Evolutionary conservation across 2,329 filamentous ascomycete genomes (phyloP).

Genomic region (Aspergillus fructus): DNA sequence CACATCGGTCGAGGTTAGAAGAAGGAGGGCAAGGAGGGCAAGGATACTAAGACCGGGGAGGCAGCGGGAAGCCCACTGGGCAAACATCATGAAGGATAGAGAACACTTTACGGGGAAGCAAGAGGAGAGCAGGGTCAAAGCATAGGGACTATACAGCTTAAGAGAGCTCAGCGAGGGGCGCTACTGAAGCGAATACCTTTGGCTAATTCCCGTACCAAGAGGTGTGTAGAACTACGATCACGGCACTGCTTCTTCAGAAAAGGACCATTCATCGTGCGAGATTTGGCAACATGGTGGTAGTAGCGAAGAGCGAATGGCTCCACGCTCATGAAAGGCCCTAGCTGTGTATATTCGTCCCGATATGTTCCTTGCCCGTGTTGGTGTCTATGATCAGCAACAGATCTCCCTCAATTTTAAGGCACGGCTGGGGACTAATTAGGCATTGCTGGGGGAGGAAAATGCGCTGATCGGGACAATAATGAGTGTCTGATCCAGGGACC

Average conservation of each 20-base stretch:
- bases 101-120: neutral
- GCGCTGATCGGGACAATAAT: no score
- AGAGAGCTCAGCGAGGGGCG: neutral
- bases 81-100: constrained; percentile 20
- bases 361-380: no score
- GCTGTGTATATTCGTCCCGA: no score
- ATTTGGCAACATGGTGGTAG: neutral
- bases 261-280: neutral
- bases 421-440: no score
- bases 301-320: no score
- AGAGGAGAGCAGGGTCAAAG: neutral
- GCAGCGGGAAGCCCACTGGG: constrained; percentile 28
- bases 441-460: no score
- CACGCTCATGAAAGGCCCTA: no score
- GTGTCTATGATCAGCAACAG: no score
- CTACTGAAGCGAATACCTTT: neutral
- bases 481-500: no score
- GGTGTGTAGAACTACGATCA: neutral
- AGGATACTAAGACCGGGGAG: constrained; percentile 32
- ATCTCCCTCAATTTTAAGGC: no score
- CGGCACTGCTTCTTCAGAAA: neutral
- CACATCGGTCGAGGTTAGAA: constrained; percentile 22
- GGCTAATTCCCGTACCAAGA: neutral
- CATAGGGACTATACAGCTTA: neutral
- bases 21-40: constrained; percentile 21